Evolutionary conservation across 2,329 filamentous ascomycete species (phyloP).

Genomic region (Penicillium sp.): DNA sequence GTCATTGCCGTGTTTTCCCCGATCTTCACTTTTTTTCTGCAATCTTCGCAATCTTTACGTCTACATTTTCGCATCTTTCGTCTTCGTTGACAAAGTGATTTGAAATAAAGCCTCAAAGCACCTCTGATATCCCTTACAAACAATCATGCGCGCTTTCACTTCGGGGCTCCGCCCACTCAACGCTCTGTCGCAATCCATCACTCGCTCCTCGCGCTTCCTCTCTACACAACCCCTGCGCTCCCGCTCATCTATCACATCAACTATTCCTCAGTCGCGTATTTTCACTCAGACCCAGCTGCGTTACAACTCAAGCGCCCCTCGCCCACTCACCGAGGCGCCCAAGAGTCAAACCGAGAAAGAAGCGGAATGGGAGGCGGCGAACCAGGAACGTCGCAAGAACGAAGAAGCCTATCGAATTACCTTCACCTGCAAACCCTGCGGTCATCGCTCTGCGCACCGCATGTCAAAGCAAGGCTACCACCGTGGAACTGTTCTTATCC

Average conservation of each 20-base stretch:
- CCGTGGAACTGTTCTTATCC: constrained; percentile 82
- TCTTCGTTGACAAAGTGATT: no score
- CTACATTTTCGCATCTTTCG: no score
- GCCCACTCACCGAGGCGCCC: constrained; percentile 37
- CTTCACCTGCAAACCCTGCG: constrained; percentile 91
- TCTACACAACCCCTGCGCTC: constrained; percentile 14
- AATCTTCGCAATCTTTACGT: not conserved
- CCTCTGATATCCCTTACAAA: no score
- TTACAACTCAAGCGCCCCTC: constrained; percentile 34
- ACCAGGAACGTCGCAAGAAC: constrained; percentile 39
- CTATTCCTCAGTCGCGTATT: constrained; percentile 5
- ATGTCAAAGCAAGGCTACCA: constrained; percentile 96
- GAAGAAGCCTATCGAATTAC: constrained; percentile 79
- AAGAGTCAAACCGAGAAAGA: constrained; percentile 27
- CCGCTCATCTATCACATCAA: constrained; percentile 5
- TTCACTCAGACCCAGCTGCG: constrained; percentile 18
- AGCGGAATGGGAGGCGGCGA: constrained; percentile 35
- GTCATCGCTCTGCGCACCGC: constrained; percentile 74
- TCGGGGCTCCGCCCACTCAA: constrained; percentile 27
- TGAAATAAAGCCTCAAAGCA: no score
- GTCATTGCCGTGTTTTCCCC: not conserved
- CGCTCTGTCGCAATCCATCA: constrained; percentile 10
- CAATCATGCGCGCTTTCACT: constrained; percentile 20
- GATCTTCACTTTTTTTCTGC: not conserved
- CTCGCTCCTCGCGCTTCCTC: constrained; percentile 23